Evolutionary conservation across 345 rosid genomes (phyloP).

Genomic region (Luvunga scandens): DNA sequence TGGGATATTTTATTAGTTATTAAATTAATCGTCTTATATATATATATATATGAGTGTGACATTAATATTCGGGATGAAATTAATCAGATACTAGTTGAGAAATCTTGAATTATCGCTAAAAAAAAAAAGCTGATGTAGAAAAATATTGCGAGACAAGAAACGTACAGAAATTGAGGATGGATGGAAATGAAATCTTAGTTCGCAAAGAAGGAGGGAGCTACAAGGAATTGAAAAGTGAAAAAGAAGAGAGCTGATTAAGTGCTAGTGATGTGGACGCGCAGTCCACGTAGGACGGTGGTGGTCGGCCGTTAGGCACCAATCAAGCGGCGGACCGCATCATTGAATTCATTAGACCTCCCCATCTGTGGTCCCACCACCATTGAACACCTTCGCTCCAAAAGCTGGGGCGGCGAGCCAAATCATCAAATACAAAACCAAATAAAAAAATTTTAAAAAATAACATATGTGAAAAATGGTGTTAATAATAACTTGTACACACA

Average conservation of each 20-base stretch:
- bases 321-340: constrained; percentile 81
- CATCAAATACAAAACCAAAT: background rate
- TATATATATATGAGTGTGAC: too few species aligned
- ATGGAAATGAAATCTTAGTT: background rate
- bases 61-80: background rate
- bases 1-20: too few species aligned
- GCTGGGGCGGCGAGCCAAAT: constrained; percentile 41
- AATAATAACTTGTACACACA: too few species aligned
- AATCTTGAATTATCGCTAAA: too few species aligned
- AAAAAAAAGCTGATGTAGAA: too few species aligned
- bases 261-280: constrained; percentile 18
- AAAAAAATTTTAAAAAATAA: background rate
- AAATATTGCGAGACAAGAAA: background rate
- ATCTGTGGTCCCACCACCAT: constrained; percentile 37
- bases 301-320: constrained; percentile 71
- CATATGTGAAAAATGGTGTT: too few species aligned
- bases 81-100: too few species aligned
- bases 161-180: background rate
- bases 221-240: background rate
- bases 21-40: too few species aligned
- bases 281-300: constrained; percentile 89
- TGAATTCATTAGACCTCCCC: constrained; percentile 29
- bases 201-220: too few species aligned
- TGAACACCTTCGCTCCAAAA: constrained; percentile 11
- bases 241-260: background rate